phyloP scores from a whole-genome alignment of 2,329 filamentous ascomycete genomes.

The Calonectria hawksworthii region DNA sequence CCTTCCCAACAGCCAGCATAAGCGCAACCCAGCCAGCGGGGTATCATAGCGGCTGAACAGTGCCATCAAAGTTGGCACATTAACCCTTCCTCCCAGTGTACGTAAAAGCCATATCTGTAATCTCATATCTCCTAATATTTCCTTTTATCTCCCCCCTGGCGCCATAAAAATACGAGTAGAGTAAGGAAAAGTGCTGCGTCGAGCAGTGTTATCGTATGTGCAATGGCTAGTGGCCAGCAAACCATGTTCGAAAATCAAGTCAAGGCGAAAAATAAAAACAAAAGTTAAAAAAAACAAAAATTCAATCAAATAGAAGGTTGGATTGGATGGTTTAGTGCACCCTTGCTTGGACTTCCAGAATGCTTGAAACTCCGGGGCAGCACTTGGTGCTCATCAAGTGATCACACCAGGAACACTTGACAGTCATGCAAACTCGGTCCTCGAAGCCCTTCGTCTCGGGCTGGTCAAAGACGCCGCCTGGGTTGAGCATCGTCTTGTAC shows the following conservation, averaged over 20 bases:
- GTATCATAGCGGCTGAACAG: constrained; percentile 20
- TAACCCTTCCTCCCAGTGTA: not conserved
- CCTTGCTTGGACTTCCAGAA: constrained; percentile 76
- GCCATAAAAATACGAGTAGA: constrained; percentile 14
- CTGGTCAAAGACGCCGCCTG: constrained; percentile 65
- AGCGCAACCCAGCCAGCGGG: constrained; percentile 25
- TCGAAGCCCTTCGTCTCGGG: constrained; percentile 66
- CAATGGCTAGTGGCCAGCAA: constrained; percentile 16
- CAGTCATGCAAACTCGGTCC: constrained; percentile 71
- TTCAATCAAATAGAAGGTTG: not conserved
- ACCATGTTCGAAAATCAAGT: not conserved
- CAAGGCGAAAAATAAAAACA: constrained; percentile 7
- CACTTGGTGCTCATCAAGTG: constrained; percentile 79
- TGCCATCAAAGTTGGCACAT: constrained; percentile 9
- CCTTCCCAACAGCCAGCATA: constrained; percentile 16
- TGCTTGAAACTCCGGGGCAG: constrained; percentile 77
- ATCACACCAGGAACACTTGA: constrained; percentile 79
- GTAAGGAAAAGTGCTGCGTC: constrained; percentile 31
- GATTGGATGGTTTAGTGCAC: constrained; percentile 57
- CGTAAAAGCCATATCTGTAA: constrained; percentile 9
- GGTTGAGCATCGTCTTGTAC: constrained; percentile 75
- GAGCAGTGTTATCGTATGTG: constrained; percentile 30
- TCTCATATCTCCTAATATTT: constrained; percentile 16
- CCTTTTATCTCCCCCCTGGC: constrained; percentile 20
- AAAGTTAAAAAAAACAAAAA: not conserved